Conservation (phyloP, 768 basidiomycete genomes). For the Termitomyces sp. region DNA sequence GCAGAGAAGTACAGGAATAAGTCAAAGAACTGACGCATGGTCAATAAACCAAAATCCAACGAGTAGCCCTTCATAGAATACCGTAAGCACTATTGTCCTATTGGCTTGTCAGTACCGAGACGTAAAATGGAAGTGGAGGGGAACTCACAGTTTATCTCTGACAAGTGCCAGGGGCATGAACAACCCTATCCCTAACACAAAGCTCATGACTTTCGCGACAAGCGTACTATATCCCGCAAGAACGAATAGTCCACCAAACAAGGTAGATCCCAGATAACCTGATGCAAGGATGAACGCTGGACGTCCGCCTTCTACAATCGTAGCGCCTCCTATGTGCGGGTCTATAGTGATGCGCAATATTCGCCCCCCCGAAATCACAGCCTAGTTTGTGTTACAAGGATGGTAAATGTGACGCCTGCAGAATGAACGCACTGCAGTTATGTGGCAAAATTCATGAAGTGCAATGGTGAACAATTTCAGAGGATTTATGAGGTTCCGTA, state of each 20-base stretch:
- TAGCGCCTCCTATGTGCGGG: constrained; percentile 73
- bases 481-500: constrained; percentile 73
- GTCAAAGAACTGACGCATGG: constrained; percentile 62
- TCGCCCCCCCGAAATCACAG: constrained; percentile 72
- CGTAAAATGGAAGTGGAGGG: background rate
- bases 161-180: constrained; percentile 83
- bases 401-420: background rate
- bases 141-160: constrained; percentile 82
- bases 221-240: constrained; percentile 85
- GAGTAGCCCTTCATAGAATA: constrained; percentile 79
- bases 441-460: constrained; percentile 86
- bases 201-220: constrained; percentile 89
- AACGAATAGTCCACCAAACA: constrained; percentile 79
- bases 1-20: background rate
- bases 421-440: constrained; percentile 52
- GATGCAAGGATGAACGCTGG: constrained; percentile 68
- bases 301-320: constrained; percentile 71
- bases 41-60: constrained; percentile 95
- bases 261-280: constrained; percentile 78
- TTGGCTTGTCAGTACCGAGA: background rate
- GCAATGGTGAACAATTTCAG: constrained; percentile 86
- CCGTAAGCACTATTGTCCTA: constrained; percentile 82
- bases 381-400: constrained; percentile 33
- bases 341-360: constrained; percentile 81
- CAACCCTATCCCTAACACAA: constrained; percentile 82